Evolutionary conservation across 2,329 filamentous ascomycete species (phyloP), one percentile per base, ranked within the genome.

Genomic region (Elsinoe batatas): DNA sequence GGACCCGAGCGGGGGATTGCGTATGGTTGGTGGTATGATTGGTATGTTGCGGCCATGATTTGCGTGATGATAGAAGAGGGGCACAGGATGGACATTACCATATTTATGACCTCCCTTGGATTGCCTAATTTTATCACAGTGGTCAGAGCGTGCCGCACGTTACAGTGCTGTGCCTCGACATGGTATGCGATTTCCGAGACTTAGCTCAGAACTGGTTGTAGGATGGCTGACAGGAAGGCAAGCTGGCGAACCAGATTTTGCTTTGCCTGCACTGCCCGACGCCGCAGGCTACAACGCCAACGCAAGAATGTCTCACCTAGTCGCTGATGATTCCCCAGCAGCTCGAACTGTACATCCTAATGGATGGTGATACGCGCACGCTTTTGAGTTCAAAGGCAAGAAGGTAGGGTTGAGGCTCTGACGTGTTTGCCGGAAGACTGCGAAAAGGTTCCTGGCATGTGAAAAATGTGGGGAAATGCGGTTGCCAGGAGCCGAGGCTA

Each of bases 171-270:
- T 26, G 42, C 42, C 18, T 32, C 13, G 17, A 11, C 42, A 32
- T 26, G 15, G 20, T 46, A 46, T 46, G 42, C 26, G 18, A 46
- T 11, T 26, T 13, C 18, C 18, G 20, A 13, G 8, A 22, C 13
- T 26, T 8, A 49, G 44, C 12, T 49, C 13, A 44, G 40, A 44
- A 17, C 13, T 38, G 36, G 15, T 26, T n/a, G 40, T 26, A 33
- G 44, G 44, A 35, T 17, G 26, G 44, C 44, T 49, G 44, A 49
- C 44, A 35, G 44, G 26, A 46, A 46, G 42, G 44, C 30, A 33
- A 18, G 13, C n/a, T 49, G 33, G 44, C 44, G 44, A 49, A 49
- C 44, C 44, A 49, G 44, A 33, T 33, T 18, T 33, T 26, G 30
- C 8, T 3, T 22, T 35, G 26, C 22, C 30, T 33, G 44, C 44